Evolutionary conservation across 208 protist species (phyloP).

Genomic region (Wallacemonas rigidus): DNA sequence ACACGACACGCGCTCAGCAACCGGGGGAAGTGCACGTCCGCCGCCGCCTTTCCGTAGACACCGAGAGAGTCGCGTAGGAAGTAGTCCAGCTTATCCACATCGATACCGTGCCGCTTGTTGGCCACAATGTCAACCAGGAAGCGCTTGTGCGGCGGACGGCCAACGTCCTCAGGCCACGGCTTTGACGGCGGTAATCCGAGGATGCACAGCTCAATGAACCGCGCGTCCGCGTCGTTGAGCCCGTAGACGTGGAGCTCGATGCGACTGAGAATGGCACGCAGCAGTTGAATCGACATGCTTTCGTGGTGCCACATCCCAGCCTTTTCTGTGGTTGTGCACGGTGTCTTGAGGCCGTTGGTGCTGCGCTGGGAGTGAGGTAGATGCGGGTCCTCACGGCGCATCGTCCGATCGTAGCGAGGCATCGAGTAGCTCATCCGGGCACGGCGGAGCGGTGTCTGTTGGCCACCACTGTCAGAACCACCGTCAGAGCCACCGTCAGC

Average conservation of each 20-base stretch:
- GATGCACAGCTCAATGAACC: slow-evolving; percentile 84
- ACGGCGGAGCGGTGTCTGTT: neutral
- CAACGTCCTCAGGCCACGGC: slow-evolving; percentile 37
- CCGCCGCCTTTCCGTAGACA: slow-evolving; percentile 87
- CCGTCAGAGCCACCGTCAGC: no score
- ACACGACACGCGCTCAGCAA: slow-evolving; percentile 82
- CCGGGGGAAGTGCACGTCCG: slow-evolving; percentile 86
- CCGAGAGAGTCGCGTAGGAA: slow-evolving; percentile 94
- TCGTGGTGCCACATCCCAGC: slow-evolving; percentile 45
- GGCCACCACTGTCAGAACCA: no score
- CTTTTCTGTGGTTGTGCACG: neutral
- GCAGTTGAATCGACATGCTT: slow-evolving; percentile 81
- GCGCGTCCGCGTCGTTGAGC: slow-evolving; percentile 41
- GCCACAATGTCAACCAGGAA: slow-evolving; percentile 76
- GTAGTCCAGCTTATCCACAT: slow-evolving; percentile 98
- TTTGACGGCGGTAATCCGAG: slow-evolving; percentile 48
- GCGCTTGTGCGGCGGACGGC: slow-evolving; percentile 35
- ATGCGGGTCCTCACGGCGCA: neutral
- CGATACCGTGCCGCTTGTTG: slow-evolving; percentile 94
- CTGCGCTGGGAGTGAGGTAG: neutral
- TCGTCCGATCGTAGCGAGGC: slow-evolving; percentile 1
- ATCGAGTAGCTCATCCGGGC: neutral
- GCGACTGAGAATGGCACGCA: slow-evolving; percentile 45
- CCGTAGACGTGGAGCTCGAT: slow-evolving; percentile 44
- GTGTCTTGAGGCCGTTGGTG: neutral